Evolutionary conservation across 2,329 filamentous ascomycete genomes (phyloP).

Genomic region (Scytalidium lignicola): DNA sequence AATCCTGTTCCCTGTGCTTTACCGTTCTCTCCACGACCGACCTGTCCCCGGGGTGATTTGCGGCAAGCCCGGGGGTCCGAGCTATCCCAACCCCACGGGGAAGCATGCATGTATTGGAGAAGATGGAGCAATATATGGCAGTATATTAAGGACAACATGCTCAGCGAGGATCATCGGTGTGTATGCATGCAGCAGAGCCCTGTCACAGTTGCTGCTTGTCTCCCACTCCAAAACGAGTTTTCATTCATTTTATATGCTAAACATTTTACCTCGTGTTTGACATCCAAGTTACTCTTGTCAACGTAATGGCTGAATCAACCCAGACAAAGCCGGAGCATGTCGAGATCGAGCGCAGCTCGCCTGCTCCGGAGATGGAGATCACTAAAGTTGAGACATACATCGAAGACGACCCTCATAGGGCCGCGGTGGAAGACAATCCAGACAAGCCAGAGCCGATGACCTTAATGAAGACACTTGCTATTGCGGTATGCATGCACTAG

Average conservation of each 20-base stretch:
- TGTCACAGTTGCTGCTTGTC: not conserved
- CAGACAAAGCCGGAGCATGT: not conserved
- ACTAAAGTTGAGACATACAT: not conserved
- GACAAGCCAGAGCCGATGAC: not conserved
- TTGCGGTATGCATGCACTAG: not conserved
- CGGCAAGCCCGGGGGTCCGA: not conserved
- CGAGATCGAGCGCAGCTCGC: not conserved
- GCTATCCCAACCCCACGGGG: not conserved
- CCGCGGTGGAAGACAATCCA: not conserved
- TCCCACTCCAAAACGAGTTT: not conserved
- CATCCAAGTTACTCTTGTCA: too few relatives aligned
- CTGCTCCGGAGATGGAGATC: not conserved
- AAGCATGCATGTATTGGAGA: not conserved
- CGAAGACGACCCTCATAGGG: not conserved
- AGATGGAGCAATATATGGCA: not conserved
- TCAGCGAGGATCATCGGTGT: not conserved
- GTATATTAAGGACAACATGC: not conserved
- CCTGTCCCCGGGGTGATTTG: not conserved
- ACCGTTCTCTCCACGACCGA: not conserved
- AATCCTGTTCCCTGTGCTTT: not conserved
- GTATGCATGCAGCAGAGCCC: not conserved
- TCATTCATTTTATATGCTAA: not conserved
- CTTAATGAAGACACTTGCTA: not conserved
- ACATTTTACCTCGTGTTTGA: not conserved
- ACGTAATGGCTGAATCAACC: not conserved